Evolutionary conservation across 257 asterid genomes (phyloP).

Genomic region (Solanum corneliomulleri): DNA sequence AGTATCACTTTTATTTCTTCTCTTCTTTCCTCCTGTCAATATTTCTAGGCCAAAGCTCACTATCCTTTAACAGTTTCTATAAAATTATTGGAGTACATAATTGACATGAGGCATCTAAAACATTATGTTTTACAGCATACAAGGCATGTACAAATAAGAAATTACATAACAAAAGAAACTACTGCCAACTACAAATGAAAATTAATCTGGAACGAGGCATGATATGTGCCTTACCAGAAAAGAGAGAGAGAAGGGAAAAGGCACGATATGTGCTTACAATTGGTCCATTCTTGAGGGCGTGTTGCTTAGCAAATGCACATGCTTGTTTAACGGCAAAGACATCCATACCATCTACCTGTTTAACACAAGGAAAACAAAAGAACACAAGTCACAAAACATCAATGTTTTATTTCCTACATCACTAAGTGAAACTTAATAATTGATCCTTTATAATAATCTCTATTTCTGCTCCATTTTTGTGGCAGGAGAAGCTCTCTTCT

Average conservation of each 20-base stretch:
- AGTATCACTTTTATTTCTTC: background rate
- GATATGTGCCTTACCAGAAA: constrained; percentile 7
- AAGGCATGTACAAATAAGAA: background rate
- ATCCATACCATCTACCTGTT: constrained; percentile 98
- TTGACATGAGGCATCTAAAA: background rate
- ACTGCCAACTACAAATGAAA: background rate
- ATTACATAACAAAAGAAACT: background rate
- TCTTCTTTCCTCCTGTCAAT: background rate
- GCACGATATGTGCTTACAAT: constrained; percentile 47
- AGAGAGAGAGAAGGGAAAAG: background rate
- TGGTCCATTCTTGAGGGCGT: constrained; percentile 91
- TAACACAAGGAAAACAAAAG: background rate
- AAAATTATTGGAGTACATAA: background rate
- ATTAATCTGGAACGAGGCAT: background rate
- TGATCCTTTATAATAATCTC: background rate
- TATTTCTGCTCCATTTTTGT: background rate
- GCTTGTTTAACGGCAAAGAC: constrained; percentile 96
- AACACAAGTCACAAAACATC: background rate
- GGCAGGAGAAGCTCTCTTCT: background rate
- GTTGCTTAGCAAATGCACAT: constrained; percentile 91
- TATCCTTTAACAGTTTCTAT: background rate
- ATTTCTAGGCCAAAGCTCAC: background rate
- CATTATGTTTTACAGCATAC: background rate
- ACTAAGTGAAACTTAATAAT: background rate
- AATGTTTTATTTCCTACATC: background rate